Evolutionary conservation across 2,329 filamentous ascomycete species (phyloP), one percentile per base, ranked within the genome.

Genomic region (Zymoseptoria tritici): DNA sequence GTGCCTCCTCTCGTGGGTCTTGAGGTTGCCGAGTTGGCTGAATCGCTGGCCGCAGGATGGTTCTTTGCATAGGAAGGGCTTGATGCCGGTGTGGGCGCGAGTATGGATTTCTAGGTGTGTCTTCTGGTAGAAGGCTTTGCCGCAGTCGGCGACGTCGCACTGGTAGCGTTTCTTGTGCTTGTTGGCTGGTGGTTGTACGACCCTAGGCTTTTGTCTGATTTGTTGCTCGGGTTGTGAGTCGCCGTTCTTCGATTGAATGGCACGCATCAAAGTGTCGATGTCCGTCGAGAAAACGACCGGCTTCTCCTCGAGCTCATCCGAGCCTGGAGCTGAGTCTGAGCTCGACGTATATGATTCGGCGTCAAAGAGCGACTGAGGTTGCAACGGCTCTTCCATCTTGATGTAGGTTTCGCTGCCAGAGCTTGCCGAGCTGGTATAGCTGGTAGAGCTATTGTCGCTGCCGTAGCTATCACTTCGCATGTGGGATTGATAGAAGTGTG

Each of bases 31-130:
- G 7, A 90, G 81, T 73, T 97, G 93, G 13, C 90, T 94, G 73
- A 97, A 97, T 9, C 84, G 82, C 67, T 90, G 86, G 22, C 85
- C 85, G 73, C 93, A 97, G 4, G 82, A 81, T 2, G 84, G 81
- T 64, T 89, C 82, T 64, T 84, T 86, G 78, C 91, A 96, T 20
- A 96, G 88, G 73, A 93, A 97, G 61, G 93, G 93, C 73, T 91
- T 94, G 57, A 89, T 85, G 16, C 94, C 94, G 2, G 90, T 96
- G 74, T 99, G 94, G 4, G 89, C 87, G 64, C 92, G 83, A 52
- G 84, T 86, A 73, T 99, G 94, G 54, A 95, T 97, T 62, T 94
- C 89, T 9, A 97, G 81, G 68, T 97, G 93, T 1, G 92, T 96
- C 76, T 93, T 96, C 72, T 97, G 93, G 61, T 85, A 85, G 74